phyloP scores from a whole-genome alignment of 1,284 basidiomycete species.

The Caloboletus inedulis region DNA sequence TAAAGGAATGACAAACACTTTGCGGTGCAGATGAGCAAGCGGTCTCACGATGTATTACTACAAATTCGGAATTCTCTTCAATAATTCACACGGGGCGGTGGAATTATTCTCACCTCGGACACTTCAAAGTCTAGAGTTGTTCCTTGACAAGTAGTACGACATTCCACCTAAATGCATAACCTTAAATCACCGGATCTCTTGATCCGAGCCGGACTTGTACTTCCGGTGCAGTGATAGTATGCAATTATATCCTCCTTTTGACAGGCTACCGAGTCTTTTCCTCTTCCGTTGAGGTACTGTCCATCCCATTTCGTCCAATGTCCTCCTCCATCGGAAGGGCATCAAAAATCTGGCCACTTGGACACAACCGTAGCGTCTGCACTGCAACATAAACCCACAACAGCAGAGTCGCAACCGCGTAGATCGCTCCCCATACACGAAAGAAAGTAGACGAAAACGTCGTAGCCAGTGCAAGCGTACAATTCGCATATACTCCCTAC shows the following conservation, averaged over 20 bases:
- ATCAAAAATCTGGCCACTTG: slow-evolving; percentile 45
- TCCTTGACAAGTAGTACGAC: background rate
- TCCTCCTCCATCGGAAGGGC: slow-evolving; percentile 39
- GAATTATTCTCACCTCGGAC: background rate
- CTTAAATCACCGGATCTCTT: background rate
- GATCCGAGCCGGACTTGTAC: background rate
- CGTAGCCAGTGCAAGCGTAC: slow-evolving; percentile 52
- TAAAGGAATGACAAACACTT: too few species aligned
- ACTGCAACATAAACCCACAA: slow-evolving; percentile 54
- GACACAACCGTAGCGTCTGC: slow-evolving; percentile 40
- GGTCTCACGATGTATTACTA: background rate
- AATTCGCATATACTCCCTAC: slow-evolving; percentile 62
- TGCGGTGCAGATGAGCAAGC: too few species aligned
- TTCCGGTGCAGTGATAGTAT: too few species aligned
- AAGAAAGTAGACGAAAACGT: slow-evolving; percentile 54
- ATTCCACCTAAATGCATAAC: background rate
- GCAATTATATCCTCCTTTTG: too few species aligned
- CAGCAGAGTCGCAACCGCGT: slow-evolving; percentile 49
- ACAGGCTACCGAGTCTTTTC: background rate
- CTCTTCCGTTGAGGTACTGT: background rate
- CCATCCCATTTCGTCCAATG: slow-evolving; percentile 8
- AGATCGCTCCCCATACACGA: slow-evolving; percentile 52
- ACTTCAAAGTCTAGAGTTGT: too few species aligned
- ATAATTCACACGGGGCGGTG: background rate
- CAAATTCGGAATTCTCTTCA: slow-evolving; percentile 21